Evolutionary conservation across 2,329 filamentous ascomycete species (phyloP).

Genomic region (Cercospora zeina): DNA sequence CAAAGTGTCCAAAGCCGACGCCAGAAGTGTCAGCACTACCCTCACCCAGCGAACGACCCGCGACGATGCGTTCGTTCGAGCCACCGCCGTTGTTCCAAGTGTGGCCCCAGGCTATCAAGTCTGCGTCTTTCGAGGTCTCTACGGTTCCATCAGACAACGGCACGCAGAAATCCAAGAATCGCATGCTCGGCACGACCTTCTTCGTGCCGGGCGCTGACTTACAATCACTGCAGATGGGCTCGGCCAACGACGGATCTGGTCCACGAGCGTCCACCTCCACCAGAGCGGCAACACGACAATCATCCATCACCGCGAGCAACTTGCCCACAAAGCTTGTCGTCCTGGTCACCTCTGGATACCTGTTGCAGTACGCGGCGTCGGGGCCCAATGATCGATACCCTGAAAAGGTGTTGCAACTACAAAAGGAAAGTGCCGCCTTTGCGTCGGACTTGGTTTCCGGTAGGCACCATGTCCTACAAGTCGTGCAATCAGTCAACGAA

Average conservation of each 20-base stretch:
- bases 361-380: slow-evolving; percentile 72
- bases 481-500: slow-evolving; percentile 65
- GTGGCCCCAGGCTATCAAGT: slow-evolving; percentile 78
- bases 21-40: slow-evolving; percentile 19
- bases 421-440: slow-evolving; percentile 75
- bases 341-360: slow-evolving; percentile 67
- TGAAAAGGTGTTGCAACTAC: slow-evolving; percentile 70
- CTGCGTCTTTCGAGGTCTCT: slow-evolving; percentile 68
- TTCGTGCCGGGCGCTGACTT: slow-evolving; percentile 19
- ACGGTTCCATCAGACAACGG: slow-evolving; percentile 64
- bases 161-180: slow-evolving; percentile 28
- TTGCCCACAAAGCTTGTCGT: slow-evolving; percentile 71
- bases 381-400: slow-evolving; percentile 70
- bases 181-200: slow-evolving; percentile 16
- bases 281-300: slow-evolving; percentile 20
- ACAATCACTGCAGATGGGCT: slow-evolving; percentile 18
- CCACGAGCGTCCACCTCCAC: slow-evolving; percentile 24
- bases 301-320: slow-evolving; percentile 44
- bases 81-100: slow-evolving; percentile 79
- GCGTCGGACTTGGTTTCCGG: slow-evolving; percentile 78
- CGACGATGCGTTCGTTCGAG: slow-evolving; percentile 39
- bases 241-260: slow-evolving; percentile 22
- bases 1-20: slow-evolving; percentile 9
- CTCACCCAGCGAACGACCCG: slow-evolving; percentile 15
- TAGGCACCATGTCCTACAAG: slow-evolving; percentile 75